These are phyloP conservation scores for Gnomoniopsis smithogilvyi DNA, from an alignment of 2,329 filamentous ascomycete genomes.

Conservation along the genomic window DNA sequence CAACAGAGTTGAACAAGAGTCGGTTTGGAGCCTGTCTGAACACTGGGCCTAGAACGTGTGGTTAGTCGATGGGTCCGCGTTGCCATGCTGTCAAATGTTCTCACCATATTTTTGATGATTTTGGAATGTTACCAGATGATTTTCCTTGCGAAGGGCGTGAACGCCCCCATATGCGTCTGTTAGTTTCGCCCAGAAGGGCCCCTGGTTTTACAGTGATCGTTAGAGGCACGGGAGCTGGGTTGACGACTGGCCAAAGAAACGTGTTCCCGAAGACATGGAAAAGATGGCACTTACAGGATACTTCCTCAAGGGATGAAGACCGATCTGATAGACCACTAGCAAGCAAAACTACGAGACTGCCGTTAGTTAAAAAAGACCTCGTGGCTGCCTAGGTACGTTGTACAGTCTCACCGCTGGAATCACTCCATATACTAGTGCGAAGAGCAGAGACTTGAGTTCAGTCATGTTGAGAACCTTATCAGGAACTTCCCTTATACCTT, in stretches of 20 bases:
- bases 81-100: not conserved
- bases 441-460: not conserved
- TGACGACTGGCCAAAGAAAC: not conserved
- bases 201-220: not conserved
- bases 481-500: not conserved
- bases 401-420: not conserved
- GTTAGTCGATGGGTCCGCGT: not conserved
- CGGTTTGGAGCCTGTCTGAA: conserved; percentile 4
- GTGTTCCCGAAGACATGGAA: not conserved
- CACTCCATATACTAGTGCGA: not conserved
- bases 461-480: not conserved
- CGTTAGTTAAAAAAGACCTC: not conserved
- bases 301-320: not conserved
- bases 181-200: not conserved
- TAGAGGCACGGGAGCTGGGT: not conserved
- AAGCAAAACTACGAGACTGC: not conserved
- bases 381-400: not conserved
- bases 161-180: not conserved
- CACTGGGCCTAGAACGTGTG: not conserved
- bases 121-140: not conserved
- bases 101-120: conserved; percentile 5
- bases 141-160: not conserved
- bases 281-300: not conserved
- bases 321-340: not conserved
- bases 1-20: conserved; percentile 1